Percentiles rank a stretch among this genome's conserved stretches.
Conservation (phyloP, 2,329 filamentous ascomycete species). For the Pseudophaeomoniella oleicola region DNA sequence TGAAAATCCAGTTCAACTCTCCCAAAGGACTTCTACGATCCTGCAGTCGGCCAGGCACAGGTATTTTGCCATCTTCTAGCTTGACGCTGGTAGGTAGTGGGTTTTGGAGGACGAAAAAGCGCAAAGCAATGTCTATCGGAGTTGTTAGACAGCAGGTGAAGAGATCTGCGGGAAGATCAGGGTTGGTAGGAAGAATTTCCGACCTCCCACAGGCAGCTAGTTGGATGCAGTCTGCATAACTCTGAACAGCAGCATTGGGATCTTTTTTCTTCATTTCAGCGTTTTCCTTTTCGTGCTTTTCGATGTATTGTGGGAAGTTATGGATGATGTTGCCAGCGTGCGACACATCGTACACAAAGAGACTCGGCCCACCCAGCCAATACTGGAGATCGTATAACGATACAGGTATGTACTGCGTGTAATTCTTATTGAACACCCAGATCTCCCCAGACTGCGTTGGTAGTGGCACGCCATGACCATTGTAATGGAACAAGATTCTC, state of each 20-base stretch:
- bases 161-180: conserved; percentile 79
- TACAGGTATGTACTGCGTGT: conserved; percentile 96
- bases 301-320: conserved; percentile 87
- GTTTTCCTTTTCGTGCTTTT: conserved; percentile 88
- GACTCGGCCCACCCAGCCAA: conserved; percentile 87
- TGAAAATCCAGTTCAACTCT: conserved; percentile 98
- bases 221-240: conserved; percentile 78
- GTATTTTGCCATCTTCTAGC: conserved; percentile 67
- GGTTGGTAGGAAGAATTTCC: conserved; percentile 90
- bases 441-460: conserved; percentile 93
- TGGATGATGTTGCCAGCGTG: conserved; percentile 89
- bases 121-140: conserved; percentile 91
- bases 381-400: conserved; percentile 89
- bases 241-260: conserved; percentile 46
- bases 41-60: conserved; percentile 74
- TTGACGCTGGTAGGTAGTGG: conserved; percentile 54
- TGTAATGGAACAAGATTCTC: conserved; percentile 94
- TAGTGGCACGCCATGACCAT: conserved; percentile 91
- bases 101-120: conserved; percentile 93
- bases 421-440: conserved; percentile 98
- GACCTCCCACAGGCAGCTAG: conserved; percentile 80
- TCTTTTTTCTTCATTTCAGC: conserved; percentile 61
- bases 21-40: conserved; percentile 87
- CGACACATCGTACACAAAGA: conserved; percentile 97
- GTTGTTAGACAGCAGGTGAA: conserved; percentile 95